Evolutionary conservation across 768 basidiomycete genomes (phyloP).

Genomic region (Termitomyces sp.): DNA sequence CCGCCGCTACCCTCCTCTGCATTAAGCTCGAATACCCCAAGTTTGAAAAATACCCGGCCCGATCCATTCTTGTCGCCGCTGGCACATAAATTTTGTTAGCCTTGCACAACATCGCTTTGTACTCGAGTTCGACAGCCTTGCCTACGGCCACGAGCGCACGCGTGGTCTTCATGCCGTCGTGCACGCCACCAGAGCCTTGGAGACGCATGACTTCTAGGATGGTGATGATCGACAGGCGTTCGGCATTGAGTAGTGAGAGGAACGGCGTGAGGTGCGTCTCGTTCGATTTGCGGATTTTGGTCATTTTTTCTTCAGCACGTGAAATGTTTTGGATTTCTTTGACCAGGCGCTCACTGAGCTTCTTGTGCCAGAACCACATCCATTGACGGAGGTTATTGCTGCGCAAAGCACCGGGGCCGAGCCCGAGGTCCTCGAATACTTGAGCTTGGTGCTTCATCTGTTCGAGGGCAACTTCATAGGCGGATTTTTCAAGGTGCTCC

Average conservation of each 20-base stretch:
- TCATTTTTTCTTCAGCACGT: slow-evolving; percentile 21
- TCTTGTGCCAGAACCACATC: slow-evolving; percentile 86
- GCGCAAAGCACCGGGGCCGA: slow-evolving; percentile 39
- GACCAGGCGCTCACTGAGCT: slow-evolving; percentile 45
- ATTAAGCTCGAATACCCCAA: slow-evolving; percentile 57
- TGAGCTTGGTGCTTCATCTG: slow-evolving; percentile 62
- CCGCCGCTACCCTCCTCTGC: slow-evolving; percentile 59
- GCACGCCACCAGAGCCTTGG: slow-evolving; percentile 69
- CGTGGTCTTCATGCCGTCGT: slow-evolving; percentile 85
- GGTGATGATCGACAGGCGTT: slow-evolving; percentile 81
- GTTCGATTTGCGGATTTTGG: background rate
- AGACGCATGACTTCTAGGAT: slow-evolving; percentile 87
- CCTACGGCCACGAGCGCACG: slow-evolving; percentile 78
- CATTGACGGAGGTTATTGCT: slow-evolving; percentile 54
- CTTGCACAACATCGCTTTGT: slow-evolving; percentile 78
- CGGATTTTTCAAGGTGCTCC: slow-evolving; percentile 77
- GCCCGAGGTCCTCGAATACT: slow-evolving; percentile 49
- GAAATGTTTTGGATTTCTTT: slow-evolving; percentile 44
- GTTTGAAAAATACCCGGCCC: slow-evolving; percentile 46
- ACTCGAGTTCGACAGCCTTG: slow-evolving; percentile 83
- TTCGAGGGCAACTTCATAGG: slow-evolving; percentile 76
- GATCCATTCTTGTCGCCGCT: slow-evolving; percentile 18
- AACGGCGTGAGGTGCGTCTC: slow-evolving; percentile 51
- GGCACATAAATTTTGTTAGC: slow-evolving; percentile 53
- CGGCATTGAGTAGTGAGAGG: slow-evolving; percentile 65